phyloP scores from a whole-genome alignment of 2,329 filamentous ascomycete species.

The Fusarium sp. region DNA sequence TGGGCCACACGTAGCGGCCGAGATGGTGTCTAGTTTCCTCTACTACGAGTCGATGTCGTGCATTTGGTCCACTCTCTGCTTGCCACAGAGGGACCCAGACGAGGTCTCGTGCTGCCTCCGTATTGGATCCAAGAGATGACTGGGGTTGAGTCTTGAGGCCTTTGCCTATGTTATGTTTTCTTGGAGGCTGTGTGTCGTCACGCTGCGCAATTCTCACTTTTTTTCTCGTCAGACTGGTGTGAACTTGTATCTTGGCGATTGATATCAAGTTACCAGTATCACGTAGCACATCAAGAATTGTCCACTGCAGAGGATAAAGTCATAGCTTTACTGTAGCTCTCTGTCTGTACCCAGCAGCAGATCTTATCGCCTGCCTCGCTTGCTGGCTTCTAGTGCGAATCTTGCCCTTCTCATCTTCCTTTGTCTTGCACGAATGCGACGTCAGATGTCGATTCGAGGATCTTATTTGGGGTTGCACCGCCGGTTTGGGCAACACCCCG shows the following conservation, averaged over 20 bases:
- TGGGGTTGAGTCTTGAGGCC: constrained; percentile 29
- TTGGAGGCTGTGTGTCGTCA: constrained; percentile 46
- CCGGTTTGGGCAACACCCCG: constrained; percentile 39
- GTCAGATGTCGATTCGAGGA: constrained; percentile 41
- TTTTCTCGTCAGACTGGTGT: constrained; percentile 36
- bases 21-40: constrained; percentile 30
- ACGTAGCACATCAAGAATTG: constrained; percentile 1
- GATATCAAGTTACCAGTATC: constrained; percentile 1
- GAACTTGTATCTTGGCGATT: constrained; percentile 40
- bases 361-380: constrained; percentile 21
- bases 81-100: constrained; percentile 45
- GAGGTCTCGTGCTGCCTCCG: constrained; percentile 48
- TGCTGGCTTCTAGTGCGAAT: constrained; percentile 18
- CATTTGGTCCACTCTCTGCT: constrained; percentile 40
- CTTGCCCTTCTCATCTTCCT: constrained; percentile 20
- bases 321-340: neutral
- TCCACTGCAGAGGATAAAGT: neutral
- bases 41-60: constrained; percentile 56
- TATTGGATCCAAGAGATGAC: constrained; percentile 47
- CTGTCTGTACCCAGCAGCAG: constrained; percentile 8
- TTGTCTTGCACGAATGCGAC: constrained; percentile 30
- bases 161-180: constrained; percentile 11
- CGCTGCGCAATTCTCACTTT: constrained; percentile 31
- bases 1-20: constrained; percentile 33
- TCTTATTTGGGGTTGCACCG: constrained; percentile 40